These are phyloP conservation scores for Berkeleyomyces rouxiae DNA, from an alignment of 2,329 filamentous ascomycete genomes.

Conservation along the genomic window DNA sequence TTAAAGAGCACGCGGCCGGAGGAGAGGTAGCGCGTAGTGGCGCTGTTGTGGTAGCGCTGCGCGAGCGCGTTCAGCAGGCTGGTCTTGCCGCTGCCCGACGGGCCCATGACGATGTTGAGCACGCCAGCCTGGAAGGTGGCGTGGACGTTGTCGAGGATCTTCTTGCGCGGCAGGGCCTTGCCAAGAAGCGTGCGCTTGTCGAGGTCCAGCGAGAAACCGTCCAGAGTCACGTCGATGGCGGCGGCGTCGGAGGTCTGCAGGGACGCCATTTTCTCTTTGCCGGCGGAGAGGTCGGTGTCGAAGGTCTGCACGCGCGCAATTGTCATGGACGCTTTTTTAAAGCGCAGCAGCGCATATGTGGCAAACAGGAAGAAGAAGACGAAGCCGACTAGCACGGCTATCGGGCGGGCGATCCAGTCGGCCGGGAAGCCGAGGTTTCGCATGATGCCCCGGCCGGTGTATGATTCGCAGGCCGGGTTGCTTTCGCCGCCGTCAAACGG, in stretches of 20 bases:
- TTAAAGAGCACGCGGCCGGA: constrained; percentile 54
- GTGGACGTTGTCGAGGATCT: constrained; percentile 50
- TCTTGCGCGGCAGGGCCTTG: constrained; percentile 34
- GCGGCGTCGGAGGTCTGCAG: constrained; percentile 36
- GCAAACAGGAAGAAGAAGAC: constrained; percentile 44
- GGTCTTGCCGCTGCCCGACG: constrained; percentile 62
- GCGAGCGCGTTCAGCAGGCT: constrained; percentile 60
- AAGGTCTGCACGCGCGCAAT: constrained; percentile 45
- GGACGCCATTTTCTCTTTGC: constrained; percentile 51
- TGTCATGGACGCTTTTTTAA: constrained; percentile 49
- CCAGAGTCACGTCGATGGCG: constrained; percentile 47
- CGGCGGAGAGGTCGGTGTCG: constrained; percentile 42
- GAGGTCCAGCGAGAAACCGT: constrained; percentile 46
- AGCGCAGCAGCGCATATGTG: constrained; percentile 45
- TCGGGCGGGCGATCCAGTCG: constrained; percentile 51
- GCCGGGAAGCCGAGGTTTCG: constrained; percentile 48
- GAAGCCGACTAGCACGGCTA: constrained; percentile 45
- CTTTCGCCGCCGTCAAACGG: constrained; percentile 42
- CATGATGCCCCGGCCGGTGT: constrained; percentile 54
- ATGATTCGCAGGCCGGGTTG: constrained; percentile 50
- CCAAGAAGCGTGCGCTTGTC: constrained; percentile 41
- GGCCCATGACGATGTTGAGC: constrained; percentile 66
- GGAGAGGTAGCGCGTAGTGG: constrained; percentile 44
- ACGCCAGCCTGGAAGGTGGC: constrained; percentile 50
- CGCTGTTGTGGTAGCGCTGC: constrained; percentile 42